These are phyloP conservation scores for Oryza longistaminata DNA, from an alignment of 176 grass and related monocot genomes.

Conservation along the genomic window DNA sequence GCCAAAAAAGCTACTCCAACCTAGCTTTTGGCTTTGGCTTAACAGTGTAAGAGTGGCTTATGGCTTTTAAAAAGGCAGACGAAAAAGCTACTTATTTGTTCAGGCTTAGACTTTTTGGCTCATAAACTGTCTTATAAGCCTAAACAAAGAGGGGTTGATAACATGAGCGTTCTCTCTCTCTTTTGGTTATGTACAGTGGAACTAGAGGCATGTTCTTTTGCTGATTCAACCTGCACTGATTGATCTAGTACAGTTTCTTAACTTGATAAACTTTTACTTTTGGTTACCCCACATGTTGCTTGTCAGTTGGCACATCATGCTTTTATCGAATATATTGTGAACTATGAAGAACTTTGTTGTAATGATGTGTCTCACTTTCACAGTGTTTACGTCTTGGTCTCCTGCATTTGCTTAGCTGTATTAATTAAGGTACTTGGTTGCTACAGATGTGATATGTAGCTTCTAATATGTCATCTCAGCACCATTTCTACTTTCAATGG, in stretches of 20 bases:
- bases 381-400: background rate
- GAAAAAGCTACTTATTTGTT: no score
- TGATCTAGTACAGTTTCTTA: background rate
- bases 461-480: slow-evolving; percentile 1
- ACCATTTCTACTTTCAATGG: background rate
- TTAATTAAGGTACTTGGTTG: background rate
- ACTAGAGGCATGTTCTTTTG: background rate
- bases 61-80: no score
- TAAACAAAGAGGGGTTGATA: background rate
- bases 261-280: background rate
- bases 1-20: no score
- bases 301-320: slow-evolving; percentile 7
- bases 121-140: no score
- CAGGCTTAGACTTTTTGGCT: no score
- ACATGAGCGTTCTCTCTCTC: background rate
- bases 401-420: slow-evolving; percentile 1
- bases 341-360: background rate
- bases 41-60: no score
- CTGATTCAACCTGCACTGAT: background rate
- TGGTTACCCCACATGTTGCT: slow-evolving; percentile 1
- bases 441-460: background rate
- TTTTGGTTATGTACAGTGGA: slow-evolving; percentile 3
- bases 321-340: slow-evolving; percentile 10
- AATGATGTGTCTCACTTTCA: slow-evolving; percentile 13
- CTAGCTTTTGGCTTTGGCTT: no score